Evolutionary conservation across 192 early-diverging fungal genomes (phyloP), one percentile per base, ranked within the genome.

Genomic region (Coemansia sp.): DNA sequence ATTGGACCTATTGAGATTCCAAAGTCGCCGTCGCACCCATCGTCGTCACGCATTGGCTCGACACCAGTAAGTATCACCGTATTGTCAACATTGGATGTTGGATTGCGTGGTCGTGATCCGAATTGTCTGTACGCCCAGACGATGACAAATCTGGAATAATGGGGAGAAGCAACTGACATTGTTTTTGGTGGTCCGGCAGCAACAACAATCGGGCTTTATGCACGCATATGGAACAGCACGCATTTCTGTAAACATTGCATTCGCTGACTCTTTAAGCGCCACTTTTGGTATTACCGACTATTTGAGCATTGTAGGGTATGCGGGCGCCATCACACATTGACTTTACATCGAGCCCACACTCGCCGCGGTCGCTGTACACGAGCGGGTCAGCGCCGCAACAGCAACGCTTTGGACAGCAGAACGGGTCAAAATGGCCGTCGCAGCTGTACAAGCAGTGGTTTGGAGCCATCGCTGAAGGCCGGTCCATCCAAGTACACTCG

Each of bases 401-500:
- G 46, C 49, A 57, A 14, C 57, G 26, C n/a, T 46, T 42, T 47
- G 40, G 59, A 23, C 60, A 54, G 26, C 56, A 62, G 34, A 38
- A 56, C 34, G 57, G 34, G 54, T 21, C 6, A n/a, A 20, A 44
- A 9, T 71, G 66, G 67, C 57, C 74, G 14, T 62, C 64, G 34
- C 74, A 69, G 58, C 66, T 76, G 38, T 84, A 69, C 69, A 66
- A 55, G 59, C 74, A 78, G 54, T 84, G 82, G 82, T 84, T 84
- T 57, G 74, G 75, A 34, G 82, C 82, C 8, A 81, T 84, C 19
- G 56, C 66, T n/a, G 74, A 81, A 57, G 78, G 82, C 19, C 74
- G 78, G 14, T 76, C 71, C 4, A 84, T 84, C 69, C 71, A 79
- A 50, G 78, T 81, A 23, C 69, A 76, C 57, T 68, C 71, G 5